Base-by-base conservation (phyloP, 257 asterid species). In the Rhazya stricta region DNA sequence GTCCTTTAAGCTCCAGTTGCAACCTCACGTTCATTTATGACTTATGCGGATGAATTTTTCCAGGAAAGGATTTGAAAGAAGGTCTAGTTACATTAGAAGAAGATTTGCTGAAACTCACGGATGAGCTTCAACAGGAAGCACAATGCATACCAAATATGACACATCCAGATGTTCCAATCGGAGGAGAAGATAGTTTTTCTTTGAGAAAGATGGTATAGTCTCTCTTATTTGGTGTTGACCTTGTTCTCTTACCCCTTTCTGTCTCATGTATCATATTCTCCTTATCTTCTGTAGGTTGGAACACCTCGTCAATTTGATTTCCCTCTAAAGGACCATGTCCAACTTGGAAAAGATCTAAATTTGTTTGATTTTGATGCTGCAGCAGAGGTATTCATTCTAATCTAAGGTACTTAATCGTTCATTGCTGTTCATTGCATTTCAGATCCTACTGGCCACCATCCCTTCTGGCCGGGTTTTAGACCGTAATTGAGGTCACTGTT, bases 111-210 rank as follows among this genome's bases (percentile, higher is more conserved):
- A 91, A 84, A 67, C 91, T 95, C 30, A 91, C 97, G 0, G 96
- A 92, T 54, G 88, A 89, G 78, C 91, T 95, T 72, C 98, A 92
- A 82, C 88, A 82, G 78, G 97, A 89, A 89, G 99, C 98, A 77
- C 97, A 92, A 79, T 84, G 87, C 77, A 90, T 95, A 79, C 99
- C 99, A 76, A 95, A 95, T 86, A 92, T 95, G 93, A 95, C 98
- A 8, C 98, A 95, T 88, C 97, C 97, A 37, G 91, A 89, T 86
- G 99, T 81, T 48, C 99, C 98, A 0, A 57, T 85, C n/a, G 99
- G 99, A 7, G 93, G 96, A 67, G 99, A 92, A 80, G 97, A 87
- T 74, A 80, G 84, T 67, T 95, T 90, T 75, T 71, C 84, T 74
- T 86, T 92, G 84, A 91, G 94, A 82, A 88, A 87, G 87, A 75